These are phyloP conservation scores for Plantago coronopus DNA, from an alignment of 305 asterid species.

Conservation along the genomic window DNA sequence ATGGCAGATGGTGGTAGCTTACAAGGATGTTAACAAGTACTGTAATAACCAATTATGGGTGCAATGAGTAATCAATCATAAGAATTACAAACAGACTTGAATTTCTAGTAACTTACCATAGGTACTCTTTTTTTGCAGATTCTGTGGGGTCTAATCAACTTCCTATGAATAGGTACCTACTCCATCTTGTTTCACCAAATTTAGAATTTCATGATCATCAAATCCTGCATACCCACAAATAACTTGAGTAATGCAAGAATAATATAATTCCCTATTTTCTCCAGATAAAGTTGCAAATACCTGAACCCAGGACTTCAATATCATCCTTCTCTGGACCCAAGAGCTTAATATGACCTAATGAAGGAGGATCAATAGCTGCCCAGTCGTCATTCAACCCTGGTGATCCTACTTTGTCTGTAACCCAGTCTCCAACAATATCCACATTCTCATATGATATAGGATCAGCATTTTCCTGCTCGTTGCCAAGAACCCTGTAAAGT, in stretches of 20 bases:
- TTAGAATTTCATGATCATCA: conserved; percentile 72
- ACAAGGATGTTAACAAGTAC: no score
- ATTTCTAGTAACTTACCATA: background rate
- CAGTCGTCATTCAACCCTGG: conserved; percentile 56
- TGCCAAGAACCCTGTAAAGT: conserved; percentile 33
- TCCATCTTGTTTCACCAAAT: conserved; percentile 55
- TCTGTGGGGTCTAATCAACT: conserved; percentile 15
- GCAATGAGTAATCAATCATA: no score
- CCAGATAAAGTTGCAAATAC: conserved; percentile 33
- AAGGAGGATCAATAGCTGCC: conserved; percentile 75
- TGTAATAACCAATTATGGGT: no score
- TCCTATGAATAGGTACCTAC: conserved; percentile 41
- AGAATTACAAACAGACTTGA: no score
- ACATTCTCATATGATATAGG: conserved; percentile 62
- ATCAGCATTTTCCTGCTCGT: conserved; percentile 48
- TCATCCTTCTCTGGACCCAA: conserved; percentile 58
- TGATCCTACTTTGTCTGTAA: conserved; percentile 35
- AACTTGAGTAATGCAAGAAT: conserved; percentile 9
- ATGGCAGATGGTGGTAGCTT: no score
- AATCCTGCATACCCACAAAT: conserved; percentile 50
- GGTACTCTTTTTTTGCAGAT: background rate
- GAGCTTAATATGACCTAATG: conserved; percentile 38
- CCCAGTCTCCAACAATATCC: conserved; percentile 71
- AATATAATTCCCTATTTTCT: background rate
- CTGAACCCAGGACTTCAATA: conserved; percentile 68